These are phyloP conservation scores for Claviceps purpurea DNA, from an alignment of 2,329 filamentous ascomycete species.

Conservation along the genomic window DNA sequence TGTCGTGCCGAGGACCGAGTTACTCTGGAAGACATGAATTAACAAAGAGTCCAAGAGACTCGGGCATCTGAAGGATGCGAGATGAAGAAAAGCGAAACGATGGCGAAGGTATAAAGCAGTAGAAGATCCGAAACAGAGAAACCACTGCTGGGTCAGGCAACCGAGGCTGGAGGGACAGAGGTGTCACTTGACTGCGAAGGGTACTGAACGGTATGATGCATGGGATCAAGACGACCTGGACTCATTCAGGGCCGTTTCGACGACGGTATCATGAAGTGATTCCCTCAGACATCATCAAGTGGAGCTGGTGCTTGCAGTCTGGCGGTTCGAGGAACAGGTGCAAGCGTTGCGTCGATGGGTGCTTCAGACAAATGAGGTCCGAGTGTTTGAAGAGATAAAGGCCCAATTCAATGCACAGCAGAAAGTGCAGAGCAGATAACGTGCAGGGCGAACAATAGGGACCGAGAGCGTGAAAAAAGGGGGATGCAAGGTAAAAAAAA, in stretches of 20 bases:
- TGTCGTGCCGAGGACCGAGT: constrained; percentile 90
- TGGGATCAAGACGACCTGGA: constrained; percentile 2
- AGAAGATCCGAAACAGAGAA: neutral
- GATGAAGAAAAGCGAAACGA: constrained; percentile 16
- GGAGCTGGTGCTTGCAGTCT: constrained; percentile 1
- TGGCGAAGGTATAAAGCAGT: neutral
- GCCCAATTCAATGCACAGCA: neutral
- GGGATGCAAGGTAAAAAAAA: neutral
- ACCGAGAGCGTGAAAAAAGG: neutral
- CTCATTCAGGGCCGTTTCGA: neutral
- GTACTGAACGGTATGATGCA: constrained; percentile 3
- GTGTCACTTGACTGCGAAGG: constrained; percentile 1
- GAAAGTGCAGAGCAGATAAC: neutral
- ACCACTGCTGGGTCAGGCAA: neutral
- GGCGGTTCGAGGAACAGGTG: neutral
- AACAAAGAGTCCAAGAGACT: constrained; percentile 6
- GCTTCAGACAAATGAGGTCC: neutral
- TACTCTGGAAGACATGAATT: constrained; percentile 92
- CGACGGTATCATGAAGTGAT: too few species aligned
- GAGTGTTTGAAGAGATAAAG: neutral
- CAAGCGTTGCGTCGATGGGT: neutral
- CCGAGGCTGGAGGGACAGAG: neutral
- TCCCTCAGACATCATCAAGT: neutral
- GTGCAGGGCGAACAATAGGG: neutral
- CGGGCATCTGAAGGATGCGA: constrained; percentile 12